Percentiles rank a stretch among this genome's conserved stretches.
These are phyloP conservation scores for Leptographium flavum DNA, from an alignment of 2,329 filamentous ascomycete species.

Conservation along the genomic window DNA sequence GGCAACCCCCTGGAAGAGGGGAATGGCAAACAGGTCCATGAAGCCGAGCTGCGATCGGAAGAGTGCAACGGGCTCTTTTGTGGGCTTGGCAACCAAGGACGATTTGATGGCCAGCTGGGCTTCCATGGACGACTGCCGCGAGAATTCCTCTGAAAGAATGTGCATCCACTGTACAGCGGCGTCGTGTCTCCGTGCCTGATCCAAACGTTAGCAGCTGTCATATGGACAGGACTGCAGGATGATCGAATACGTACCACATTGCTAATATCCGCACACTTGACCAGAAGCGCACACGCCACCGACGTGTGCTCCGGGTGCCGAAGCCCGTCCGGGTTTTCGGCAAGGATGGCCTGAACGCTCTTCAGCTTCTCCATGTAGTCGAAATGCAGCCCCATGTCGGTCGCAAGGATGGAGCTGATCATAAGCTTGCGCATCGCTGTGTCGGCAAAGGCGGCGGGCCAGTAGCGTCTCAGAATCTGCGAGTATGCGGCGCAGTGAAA, in stretches of 20 bases:
- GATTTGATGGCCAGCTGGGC: constrained; percentile 74
- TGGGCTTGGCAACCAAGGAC: constrained; percentile 71
- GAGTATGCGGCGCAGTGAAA: constrained; percentile 97
- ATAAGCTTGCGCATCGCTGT: constrained; percentile 72
- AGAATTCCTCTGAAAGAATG: constrained; percentile 90
- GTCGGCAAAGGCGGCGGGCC: constrained; percentile 71
- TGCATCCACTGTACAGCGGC: constrained; percentile 81
- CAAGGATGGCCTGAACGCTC: constrained; percentile 66
- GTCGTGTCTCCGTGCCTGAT: constrained; percentile 67
- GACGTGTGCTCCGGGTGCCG: constrained; percentile 63
- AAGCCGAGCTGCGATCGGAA: constrained; percentile 85
- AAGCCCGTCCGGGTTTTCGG: constrained; percentile 63
- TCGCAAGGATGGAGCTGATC: constrained; percentile 95
- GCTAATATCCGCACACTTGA: constrained; percentile 97
- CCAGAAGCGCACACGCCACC: constrained; percentile 76
- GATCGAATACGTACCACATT: constrained; percentile 61
- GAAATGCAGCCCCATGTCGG: constrained; percentile 94
- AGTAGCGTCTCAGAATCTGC: constrained; percentile 84
- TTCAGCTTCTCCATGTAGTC: constrained; percentile 87
- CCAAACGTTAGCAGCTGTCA: constrained; percentile 5
- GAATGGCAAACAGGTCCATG: constrained; percentile 90
- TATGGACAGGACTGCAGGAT: neutral
- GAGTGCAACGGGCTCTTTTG: constrained; percentile 70
- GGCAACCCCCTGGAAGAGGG: constrained; percentile 76
- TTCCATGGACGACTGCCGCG: constrained; percentile 87